phyloP scores from a whole-genome alignment of 2,329 filamentous ascomycete species.

The Trichoderma lentiforme region DNA sequence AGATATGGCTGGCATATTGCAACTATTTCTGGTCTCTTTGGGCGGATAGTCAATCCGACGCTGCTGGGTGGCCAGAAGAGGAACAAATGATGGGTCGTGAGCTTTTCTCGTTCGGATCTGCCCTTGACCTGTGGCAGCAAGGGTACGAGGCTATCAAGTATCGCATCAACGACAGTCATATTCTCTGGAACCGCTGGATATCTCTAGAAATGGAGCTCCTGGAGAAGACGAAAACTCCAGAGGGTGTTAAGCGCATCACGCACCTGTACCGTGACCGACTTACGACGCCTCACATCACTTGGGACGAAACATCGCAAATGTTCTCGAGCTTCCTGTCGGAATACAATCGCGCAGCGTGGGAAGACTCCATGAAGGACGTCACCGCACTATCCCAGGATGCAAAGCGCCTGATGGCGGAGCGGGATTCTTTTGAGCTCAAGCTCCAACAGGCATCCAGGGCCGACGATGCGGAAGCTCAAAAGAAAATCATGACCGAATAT shows the following conservation, averaged over 20 bases:
- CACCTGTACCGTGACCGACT: constrained; percentile 69
- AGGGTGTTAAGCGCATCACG: constrained; percentile 62
- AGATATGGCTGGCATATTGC: constrained; percentile 74
- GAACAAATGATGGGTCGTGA: constrained; percentile 67
- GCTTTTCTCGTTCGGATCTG: constrained; percentile 65
- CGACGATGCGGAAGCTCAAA: constrained; percentile 54
- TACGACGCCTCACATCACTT: constrained; percentile 67
- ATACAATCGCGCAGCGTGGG: constrained; percentile 68
- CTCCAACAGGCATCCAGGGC: constrained; percentile 57
- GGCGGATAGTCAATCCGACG: constrained; percentile 57
- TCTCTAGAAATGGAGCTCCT: constrained; percentile 69
- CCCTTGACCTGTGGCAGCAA: constrained; percentile 67
- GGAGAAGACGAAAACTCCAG: constrained; percentile 49
- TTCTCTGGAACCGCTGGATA: constrained; percentile 77
- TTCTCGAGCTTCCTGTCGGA: constrained; percentile 73
- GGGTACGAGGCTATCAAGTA: constrained; percentile 70
- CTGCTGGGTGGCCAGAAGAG: constrained; percentile 58
- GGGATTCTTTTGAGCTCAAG: constrained; percentile 66
- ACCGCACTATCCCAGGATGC: constrained; percentile 61
- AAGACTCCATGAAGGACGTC: constrained; percentile 67
- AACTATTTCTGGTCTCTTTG: constrained; percentile 74
- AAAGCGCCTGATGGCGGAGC: constrained; percentile 58
- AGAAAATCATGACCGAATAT: constrained; percentile 60
- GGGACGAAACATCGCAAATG: constrained; percentile 70
- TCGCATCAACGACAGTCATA: constrained; percentile 71